phyloP scores from a whole-genome alignment of 2,329 filamentous ascomycete genomes.

The Fusarium nelsonii region DNA sequence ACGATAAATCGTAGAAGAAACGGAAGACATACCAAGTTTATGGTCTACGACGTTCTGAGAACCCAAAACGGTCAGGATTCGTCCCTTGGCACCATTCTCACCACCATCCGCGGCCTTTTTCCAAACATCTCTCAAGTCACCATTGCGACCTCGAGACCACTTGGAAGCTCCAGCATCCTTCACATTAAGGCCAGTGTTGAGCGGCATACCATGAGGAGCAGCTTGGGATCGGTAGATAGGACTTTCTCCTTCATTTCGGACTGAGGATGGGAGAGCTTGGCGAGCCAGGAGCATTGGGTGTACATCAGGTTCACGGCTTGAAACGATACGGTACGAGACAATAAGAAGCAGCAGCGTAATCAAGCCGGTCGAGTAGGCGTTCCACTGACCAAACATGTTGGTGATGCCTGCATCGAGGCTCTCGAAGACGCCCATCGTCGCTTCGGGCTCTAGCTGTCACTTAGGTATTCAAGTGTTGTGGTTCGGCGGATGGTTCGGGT shows the following conservation, averaged over 20 bases:
- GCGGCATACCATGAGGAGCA: conserved; percentile 85
- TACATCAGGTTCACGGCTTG: conserved; percentile 84
- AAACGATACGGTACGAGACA: conserved; percentile 77
- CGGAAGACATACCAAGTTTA: conserved; percentile 62
- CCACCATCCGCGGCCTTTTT: conserved; percentile 74
- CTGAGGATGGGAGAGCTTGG: conserved; percentile 81
- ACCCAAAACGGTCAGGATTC: conserved; percentile 83
- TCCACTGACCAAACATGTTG: conserved; percentile 82
- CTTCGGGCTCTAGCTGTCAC: background rate
- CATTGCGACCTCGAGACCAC: conserved; percentile 86
- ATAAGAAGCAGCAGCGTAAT: conserved; percentile 74
- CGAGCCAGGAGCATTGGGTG: conserved; percentile 92
- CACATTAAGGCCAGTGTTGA: conserved; percentile 82
- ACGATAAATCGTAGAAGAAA: background rate
- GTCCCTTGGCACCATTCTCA: conserved; percentile 75
- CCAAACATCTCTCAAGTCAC: conserved; percentile 94
- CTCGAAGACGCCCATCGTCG: conserved; percentile 61
- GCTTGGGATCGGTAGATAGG: conserved; percentile 87
- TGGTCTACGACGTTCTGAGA: conserved; percentile 81
- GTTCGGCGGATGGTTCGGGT: conserved; percentile 12
- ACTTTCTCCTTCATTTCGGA: conserved; percentile 87
- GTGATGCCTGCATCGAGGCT: conserved; percentile 79
- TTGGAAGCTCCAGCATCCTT: conserved; percentile 83
- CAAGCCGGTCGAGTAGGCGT: conserved; percentile 79
- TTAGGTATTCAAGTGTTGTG: background rate